Evolutionary conservation across 2,329 filamentous ascomycete species (phyloP).

Genomic region (Cercospora sp.): DNA sequence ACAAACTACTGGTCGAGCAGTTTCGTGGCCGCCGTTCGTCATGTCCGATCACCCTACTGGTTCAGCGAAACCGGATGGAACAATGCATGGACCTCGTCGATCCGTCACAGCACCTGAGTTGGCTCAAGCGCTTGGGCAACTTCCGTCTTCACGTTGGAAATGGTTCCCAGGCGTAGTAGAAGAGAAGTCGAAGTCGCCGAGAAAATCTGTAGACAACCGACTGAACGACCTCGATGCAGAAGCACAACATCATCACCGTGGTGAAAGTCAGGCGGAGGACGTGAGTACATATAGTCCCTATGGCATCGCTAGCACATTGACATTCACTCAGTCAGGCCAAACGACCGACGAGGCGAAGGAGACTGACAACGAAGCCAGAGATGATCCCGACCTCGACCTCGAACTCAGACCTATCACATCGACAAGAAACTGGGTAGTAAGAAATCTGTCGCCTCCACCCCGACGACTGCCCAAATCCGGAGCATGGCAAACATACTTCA

Average conservation of each 20-base stretch:
- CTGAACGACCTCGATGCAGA: constrained; percentile 21
- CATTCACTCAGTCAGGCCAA: not conserved
- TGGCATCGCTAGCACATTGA: constrained; percentile 4
- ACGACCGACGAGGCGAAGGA: not conserved
- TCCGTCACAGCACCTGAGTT: constrained; percentile 26
- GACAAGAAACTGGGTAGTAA: not conserved
- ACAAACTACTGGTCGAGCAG: not conserved
- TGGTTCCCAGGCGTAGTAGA: constrained; percentile 6
- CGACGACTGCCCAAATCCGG: constrained; percentile 17
- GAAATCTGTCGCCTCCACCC: not conserved
- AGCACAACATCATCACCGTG: not conserved
- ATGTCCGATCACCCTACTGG: not conserved
- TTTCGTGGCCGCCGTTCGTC: not conserved
- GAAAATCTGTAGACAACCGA: constrained; percentile 7
- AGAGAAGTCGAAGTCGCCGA: constrained; percentile 7
- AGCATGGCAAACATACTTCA: constrained; percentile 31
- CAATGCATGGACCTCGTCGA: constrained; percentile 34
- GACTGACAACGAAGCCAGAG: not conserved
- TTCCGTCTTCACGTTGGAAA: not conserved
- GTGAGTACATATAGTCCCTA: not conserved
- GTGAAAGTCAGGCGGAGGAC: not conserved
- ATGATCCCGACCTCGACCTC: not conserved
- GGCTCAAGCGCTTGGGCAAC: constrained; percentile 20
- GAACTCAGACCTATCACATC: not conserved
- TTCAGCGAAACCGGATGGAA: constrained; percentile 31